Base-by-base conservation (phyloP, 176 grass and related monocot species). In the Aegilops tauschii region DNA sequence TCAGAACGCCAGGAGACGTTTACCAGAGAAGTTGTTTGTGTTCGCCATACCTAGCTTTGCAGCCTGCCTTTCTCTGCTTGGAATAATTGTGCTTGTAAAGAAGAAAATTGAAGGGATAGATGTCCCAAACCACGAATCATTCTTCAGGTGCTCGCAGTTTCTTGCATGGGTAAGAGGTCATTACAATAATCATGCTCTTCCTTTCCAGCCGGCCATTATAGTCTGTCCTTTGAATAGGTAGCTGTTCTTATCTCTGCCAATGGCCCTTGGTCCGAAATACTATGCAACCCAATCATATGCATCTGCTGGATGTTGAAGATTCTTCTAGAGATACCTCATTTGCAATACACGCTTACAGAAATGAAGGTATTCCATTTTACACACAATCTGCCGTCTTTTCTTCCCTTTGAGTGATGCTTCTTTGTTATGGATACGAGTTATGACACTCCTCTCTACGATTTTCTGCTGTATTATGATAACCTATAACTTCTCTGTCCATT, bases 301-400 rank as follows among this genome's bases (percentile, higher is more conserved):
- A 84, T 95, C 56, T 95, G 90, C 86, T 98, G 93, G 96, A 91
- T 91, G 61, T 76, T 92, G 80, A 98, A 94, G 88, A 82, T 88
- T 88, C 70, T 98, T 84, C 44, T 98, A 35, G 86, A 91, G 74
- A 92, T 94, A 58, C 93, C 96, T 88, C 93, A 94, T 87, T 89
- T 95, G 69, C 86, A 91, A 56, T 91, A 87, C 82, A 98, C 70
- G 73, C 89, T 98, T 47, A 59, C 82, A 13, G 76, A 81, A 61
- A 50, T 80, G 79, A 87, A 95, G 93, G 96, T 98, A 90, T 70
- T 69, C 50, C 68, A 20, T 87, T 49, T 32, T 87, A 56, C 72
- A 83, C 80, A 44, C 32, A n/a, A 36, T 47, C 3, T 10, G 5
- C 8, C 20, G 4, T 52, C 7, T 58, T 76, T 36, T 11, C 35